Percentiles rank a stretch among this genome's conserved stretches.
These are phyloP conservation scores for Plasmodium billcollinsi DNA, from an alignment of 169 alveolate species.

Conservation along the genomic window DNA sequence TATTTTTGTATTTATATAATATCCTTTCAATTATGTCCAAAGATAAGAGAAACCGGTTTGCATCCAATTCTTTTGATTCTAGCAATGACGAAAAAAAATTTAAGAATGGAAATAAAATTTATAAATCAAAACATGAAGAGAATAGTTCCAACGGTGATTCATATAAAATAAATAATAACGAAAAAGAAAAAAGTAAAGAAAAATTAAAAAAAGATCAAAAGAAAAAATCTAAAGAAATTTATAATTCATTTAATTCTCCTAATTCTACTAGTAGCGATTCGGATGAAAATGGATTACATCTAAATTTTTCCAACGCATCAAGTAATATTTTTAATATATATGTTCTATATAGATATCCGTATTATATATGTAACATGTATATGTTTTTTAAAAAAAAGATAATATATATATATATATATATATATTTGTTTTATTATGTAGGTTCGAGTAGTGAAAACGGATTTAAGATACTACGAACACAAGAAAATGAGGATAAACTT, in stretches of 20 bases:
- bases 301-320: slow-evolving; percentile 33
- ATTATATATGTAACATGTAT: background rate
- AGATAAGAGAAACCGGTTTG: slow-evolving; percentile 35
- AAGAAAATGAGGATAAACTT: slow-evolving; percentile 74
- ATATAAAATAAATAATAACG: slow-evolving; percentile 71
- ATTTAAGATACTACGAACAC: slow-evolving; percentile 51
- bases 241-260: slow-evolving; percentile 72
- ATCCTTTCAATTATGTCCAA: slow-evolving; percentile 31
- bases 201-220: slow-evolving; percentile 66
- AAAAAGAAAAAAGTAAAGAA: slow-evolving; percentile 63
- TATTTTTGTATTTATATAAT: background rate
- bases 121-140: slow-evolving; percentile 36
- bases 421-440: slow-evolving; percentile 1
- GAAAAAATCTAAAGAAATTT: slow-evolving; percentile 66
- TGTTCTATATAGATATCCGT: background rate
- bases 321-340: slow-evolving; percentile 18
- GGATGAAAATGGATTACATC: slow-evolving; percentile 24
- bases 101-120: slow-evolving; percentile 23
- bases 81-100: slow-evolving; percentile 18
- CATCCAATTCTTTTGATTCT: slow-evolving; percentile 35
- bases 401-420: background rate
- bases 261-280: slow-evolving; percentile 75
- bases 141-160: slow-evolving; percentile 60
- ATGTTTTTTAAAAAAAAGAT: background rate
- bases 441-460: slow-evolving; percentile 69